Evolutionary conservation across 2,329 filamentous ascomycete species (phyloP).

Genomic region (Ophiocordyceps camponoti-saundersi): DNA sequence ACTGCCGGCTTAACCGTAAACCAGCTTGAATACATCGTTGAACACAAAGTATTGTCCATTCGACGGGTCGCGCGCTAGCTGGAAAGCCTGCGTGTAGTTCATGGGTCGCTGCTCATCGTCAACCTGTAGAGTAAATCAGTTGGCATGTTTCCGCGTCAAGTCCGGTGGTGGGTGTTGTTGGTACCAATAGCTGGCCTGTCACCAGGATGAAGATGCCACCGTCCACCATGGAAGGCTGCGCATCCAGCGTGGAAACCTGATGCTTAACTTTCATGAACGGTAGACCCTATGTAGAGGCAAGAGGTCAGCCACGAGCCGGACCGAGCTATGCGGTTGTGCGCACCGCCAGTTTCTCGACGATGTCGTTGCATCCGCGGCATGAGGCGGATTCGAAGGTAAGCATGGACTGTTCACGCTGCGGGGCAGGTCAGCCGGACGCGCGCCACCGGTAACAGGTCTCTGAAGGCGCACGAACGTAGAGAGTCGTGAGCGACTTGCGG

Average conservation of each 20-base stretch:
- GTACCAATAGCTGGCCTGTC: slow-evolving; percentile 69
- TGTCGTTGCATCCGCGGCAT: slow-evolving; percentile 43
- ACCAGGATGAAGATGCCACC: slow-evolving; percentile 74
- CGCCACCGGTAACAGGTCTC: not conserved
- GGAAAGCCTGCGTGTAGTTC: slow-evolving; percentile 83
- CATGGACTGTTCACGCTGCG: slow-evolving; percentile 69
- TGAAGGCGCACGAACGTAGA: slow-evolving; percentile 54
- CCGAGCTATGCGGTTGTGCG: slow-evolving; percentile 8
- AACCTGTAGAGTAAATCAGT: slow-evolving; percentile 35
- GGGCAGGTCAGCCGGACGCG: slow-evolving; percentile 1
- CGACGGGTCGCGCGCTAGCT: slow-evolving; percentile 50
- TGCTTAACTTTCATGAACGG: slow-evolving; percentile 74
- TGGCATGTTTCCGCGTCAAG: not conserved
- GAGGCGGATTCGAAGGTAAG: slow-evolving; percentile 74
- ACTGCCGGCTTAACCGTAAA: slow-evolving; percentile 39
- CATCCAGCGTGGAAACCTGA: slow-evolving; percentile 59
- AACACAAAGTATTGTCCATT: slow-evolving; percentile 63
- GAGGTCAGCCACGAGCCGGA: not conserved
- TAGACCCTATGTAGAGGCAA: slow-evolving; percentile 36
- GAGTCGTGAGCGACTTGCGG: slow-evolving; percentile 43
- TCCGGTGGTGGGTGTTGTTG: slow-evolving; percentile 17
- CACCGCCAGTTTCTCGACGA: slow-evolving; percentile 72
- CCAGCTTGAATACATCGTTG: slow-evolving; percentile 90
- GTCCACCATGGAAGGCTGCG: slow-evolving; percentile 51
- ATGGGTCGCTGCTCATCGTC: slow-evolving; percentile 75